A percentile compares a stretch with the other conserved stretches of the same genome.
These are phyloP conservation scores for Glycyrrhiza uralensis DNA, from an alignment of 306 rosid species.

Conservation along the genomic window DNA sequence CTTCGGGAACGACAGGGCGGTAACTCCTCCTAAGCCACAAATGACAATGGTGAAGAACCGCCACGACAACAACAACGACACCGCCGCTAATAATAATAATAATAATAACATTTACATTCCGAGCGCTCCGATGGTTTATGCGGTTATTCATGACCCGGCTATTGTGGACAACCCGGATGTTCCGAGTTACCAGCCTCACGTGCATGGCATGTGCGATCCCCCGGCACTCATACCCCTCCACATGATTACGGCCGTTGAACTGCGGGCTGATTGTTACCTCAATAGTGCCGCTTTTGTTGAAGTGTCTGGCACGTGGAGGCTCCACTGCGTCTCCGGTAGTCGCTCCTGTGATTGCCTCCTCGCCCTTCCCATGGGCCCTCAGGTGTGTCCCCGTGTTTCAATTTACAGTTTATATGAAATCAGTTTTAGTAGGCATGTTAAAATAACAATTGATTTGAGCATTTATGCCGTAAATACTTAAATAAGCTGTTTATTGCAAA, in stretches of 20 bases:
- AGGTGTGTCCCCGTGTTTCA: not conserved
- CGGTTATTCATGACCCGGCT: constrained; percentile 55
- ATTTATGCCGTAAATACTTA: too few relatives aligned
- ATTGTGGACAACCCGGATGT: constrained; percentile 89
- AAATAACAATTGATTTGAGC: too few relatives aligned
- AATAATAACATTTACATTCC: too few relatives aligned
- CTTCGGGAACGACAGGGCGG: not conserved
- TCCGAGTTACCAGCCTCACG: constrained; percentile 92
- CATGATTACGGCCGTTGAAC: constrained; percentile 57
- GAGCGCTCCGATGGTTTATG: constrained; percentile 65
- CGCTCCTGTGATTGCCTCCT: constrained; percentile 51
- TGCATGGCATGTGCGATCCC: constrained; percentile 73
- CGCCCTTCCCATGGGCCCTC: constrained; percentile 64
- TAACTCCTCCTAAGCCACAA: not conserved
- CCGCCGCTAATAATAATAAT: too few relatives aligned
- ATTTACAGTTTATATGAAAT: too few relatives aligned
- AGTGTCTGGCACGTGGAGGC: constrained; percentile 55
- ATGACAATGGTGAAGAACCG: not conserved
- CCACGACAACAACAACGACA: too few relatives aligned
- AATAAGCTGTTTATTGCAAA: too few relatives aligned
- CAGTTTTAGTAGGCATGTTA: too few relatives aligned
- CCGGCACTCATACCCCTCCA: constrained; percentile 82
- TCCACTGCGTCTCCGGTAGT: constrained; percentile 74
- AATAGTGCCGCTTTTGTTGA: constrained; percentile 51
- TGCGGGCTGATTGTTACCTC: constrained; percentile 43